phyloP scores from a whole-genome alignment of 495 filamentous ascomycete genomes.

The Peziza echinospora region DNA sequence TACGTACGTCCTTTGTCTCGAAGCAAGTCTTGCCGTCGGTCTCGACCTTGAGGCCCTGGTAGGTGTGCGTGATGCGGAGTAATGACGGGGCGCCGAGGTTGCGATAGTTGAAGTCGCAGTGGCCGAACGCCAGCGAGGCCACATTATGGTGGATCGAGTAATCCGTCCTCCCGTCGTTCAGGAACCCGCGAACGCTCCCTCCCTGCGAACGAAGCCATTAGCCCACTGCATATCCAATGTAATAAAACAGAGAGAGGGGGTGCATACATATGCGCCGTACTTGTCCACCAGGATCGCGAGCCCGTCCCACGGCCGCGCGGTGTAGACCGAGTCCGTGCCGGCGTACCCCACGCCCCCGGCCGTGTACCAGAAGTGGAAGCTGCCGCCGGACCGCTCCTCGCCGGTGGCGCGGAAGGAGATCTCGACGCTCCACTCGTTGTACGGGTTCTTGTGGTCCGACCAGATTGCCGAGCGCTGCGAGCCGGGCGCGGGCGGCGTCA shows the following conservation, averaged over 20 bases:
- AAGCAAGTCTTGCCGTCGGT: constrained; percentile 74
- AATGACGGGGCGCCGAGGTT: constrained; percentile 69
- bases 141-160: constrained; percentile 59
- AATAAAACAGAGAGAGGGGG: constrained; percentile 9
- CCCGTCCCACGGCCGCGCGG: constrained; percentile 35
- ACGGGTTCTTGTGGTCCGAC: constrained; percentile 40
- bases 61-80: constrained; percentile 45
- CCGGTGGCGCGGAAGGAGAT: constrained; percentile 75
- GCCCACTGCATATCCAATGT: neutral
- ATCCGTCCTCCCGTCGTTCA: constrained; percentile 75
- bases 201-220: constrained; percentile 24
- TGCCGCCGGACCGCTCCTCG: constrained; percentile 65
- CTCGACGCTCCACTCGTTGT: constrained; percentile 56
- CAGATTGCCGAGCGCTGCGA: constrained; percentile 68
- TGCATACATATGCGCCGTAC: constrained; percentile 39
- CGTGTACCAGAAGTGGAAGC: constrained; percentile 82
- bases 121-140: constrained; percentile 75
- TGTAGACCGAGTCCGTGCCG: constrained; percentile 15
- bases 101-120: constrained; percentile 77
- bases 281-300: constrained; percentile 71
- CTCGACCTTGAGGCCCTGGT: constrained; percentile 44
- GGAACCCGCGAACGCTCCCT: constrained; percentile 68
- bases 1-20: constrained; percentile 44
- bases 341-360: constrained; percentile 21
- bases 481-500: constrained; percentile 75